Percentiles rank a stretch among this genome's conserved stretches.
These are phyloP conservation scores for Trametes punicea DNA, from an alignment of 768 basidiomycete species.

Conservation along the genomic window DNA sequence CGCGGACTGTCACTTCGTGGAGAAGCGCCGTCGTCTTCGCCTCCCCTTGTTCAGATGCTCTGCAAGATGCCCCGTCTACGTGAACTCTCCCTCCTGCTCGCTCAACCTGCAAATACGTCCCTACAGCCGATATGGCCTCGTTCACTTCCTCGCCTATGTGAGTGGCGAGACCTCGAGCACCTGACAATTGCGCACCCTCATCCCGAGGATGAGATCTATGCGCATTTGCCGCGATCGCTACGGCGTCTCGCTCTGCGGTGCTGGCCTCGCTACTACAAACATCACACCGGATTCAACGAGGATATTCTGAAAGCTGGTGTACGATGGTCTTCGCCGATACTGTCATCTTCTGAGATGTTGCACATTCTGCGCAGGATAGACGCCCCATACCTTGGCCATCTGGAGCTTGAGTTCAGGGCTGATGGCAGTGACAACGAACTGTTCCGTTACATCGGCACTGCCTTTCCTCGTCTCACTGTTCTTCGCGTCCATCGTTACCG, in stretches of 20 bases:
- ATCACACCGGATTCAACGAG: background rate
- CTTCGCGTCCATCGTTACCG: background rate
- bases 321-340: background rate
- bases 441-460: background rate
- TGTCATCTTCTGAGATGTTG: background rate
- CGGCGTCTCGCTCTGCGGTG: background rate
- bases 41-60: background rate
- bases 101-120: background rate
- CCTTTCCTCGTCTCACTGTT: background rate
- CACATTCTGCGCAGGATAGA: background rate
- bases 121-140: background rate
- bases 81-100: background rate
- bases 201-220: background rate
- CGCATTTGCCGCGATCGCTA: background rate
- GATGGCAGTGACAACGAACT: background rate
- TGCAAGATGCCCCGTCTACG: background rate
- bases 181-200: background rate
- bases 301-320: background rate
- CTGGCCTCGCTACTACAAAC: background rate
- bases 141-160: background rate
- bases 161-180: background rate
- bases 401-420: background rate
- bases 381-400: background rate
- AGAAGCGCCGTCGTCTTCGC: background rate
- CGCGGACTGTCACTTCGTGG: background rate